Conservation (phyloP, 305 asterid genomes). For the Fraxinus velutina region DNA sequence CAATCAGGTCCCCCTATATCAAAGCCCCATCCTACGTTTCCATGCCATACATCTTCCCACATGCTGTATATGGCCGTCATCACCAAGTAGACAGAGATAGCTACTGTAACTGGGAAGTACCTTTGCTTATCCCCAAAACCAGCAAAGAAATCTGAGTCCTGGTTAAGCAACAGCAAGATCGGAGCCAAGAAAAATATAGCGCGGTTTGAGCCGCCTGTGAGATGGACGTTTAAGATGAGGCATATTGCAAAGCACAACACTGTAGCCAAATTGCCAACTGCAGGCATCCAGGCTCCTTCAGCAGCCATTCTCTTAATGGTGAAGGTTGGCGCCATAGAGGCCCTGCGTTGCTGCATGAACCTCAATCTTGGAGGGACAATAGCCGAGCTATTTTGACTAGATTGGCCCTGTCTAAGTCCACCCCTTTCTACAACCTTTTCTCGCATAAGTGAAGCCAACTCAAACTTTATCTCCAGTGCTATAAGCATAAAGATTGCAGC, state of each 20-base stretch:
- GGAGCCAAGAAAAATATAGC: slow-evolving; percentile 96
- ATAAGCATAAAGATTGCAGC: slow-evolving; percentile 95
- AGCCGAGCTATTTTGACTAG: slow-evolving; percentile 67
- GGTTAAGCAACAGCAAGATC: slow-evolving; percentile 76
- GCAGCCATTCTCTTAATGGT: slow-evolving; percentile 78
- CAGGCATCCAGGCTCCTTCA: slow-evolving; percentile 99
- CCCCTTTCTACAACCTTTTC: slow-evolving; percentile 65
- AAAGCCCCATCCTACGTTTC: slow-evolving; percentile 77
- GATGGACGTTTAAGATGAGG: slow-evolving; percentile 75
- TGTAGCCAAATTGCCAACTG: slow-evolving; percentile 96
- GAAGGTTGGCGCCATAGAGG: slow-evolving; percentile 65
- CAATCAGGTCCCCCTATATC: slow-evolving; percentile 89
- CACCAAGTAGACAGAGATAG: slow-evolving; percentile 64
- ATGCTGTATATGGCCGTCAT: slow-evolving; percentile 63
- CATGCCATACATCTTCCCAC: slow-evolving; percentile 93
- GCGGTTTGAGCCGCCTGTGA: slow-evolving; percentile 88
- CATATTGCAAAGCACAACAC: slow-evolving; percentile 88
- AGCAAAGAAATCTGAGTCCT: slow-evolving; percentile 90
- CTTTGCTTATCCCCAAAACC: slow-evolving; percentile 97
- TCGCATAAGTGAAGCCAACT: slow-evolving; percentile 78
- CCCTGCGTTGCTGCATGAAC: slow-evolving; percentile 91
- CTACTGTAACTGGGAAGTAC: slow-evolving; percentile 89
- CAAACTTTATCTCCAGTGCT: slow-evolving; percentile 95
- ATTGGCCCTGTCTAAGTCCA: slow-evolving; percentile 66
- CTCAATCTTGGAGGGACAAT: slow-evolving; percentile 76